Conservation (phyloP, 75 land plant genomes). For the Larix kaempferi region DNA sequence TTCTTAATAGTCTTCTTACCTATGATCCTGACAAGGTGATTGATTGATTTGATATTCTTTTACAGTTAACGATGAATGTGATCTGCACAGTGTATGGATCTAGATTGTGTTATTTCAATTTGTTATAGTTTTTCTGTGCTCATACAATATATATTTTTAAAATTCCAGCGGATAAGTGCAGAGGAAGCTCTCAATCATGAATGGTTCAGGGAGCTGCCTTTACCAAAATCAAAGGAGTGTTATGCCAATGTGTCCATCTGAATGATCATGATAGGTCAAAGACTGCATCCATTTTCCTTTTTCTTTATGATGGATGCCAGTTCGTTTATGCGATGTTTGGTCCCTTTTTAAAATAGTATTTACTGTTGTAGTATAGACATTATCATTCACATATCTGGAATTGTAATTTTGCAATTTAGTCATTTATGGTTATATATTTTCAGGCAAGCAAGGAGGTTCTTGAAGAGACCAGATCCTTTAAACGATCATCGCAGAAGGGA, state of each 20-base stretch:
- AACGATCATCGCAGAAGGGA: constrained; percentile 34
- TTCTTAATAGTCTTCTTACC: constrained; percentile 40
- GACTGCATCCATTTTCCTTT: background rate
- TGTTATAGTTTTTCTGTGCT: too few relatives aligned
- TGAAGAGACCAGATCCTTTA: constrained; percentile 49
- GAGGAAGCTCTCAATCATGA: constrained; percentile 52
- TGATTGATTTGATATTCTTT: too few relatives aligned
- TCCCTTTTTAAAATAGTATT: background rate
- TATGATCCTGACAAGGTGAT: constrained; percentile 42
- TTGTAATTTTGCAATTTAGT: background rate
- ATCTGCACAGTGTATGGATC: too few relatives aligned
- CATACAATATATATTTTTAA: too few relatives aligned
- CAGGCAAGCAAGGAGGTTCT: constrained; percentile 29
- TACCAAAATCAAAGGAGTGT: constrained; percentile 35
- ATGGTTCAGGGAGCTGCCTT: constrained; percentile 50
- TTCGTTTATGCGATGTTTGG: too few relatives aligned
- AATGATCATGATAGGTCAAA: constrained; percentile 41
- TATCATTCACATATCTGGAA: background rate
- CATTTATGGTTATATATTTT: background rate
- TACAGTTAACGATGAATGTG: too few relatives aligned
- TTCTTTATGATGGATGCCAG: too few relatives aligned
- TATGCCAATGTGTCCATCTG: constrained; percentile 40
- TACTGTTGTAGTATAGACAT: background rate
- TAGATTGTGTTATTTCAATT: too few relatives aligned
- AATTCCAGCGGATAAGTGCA: constrained; percentile 38